These are phyloP conservation scores for Dipteronia dyeriana DNA, from an alignment of 345 rosid species.

Conservation along the genomic window DNA sequence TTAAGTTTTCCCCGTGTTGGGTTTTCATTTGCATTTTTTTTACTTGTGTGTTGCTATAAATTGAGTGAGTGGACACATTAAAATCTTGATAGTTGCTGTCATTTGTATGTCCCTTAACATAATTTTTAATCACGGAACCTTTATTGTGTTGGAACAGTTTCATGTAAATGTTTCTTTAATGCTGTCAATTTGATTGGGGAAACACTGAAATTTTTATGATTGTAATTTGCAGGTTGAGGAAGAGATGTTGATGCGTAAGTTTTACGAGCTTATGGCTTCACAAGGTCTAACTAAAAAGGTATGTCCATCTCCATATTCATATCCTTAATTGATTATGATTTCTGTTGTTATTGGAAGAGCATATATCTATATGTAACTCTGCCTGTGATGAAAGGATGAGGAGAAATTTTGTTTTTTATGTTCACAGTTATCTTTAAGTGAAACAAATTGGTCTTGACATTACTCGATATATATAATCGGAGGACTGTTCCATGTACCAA, in stretches of 20 bases:
- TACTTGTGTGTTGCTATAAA: not conserved
- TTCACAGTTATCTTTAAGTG: not conserved
- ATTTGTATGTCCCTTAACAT: not conserved
- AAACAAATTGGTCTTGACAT: not conserved
- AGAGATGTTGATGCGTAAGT: slow-evolving; percentile 77
- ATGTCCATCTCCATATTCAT: slow-evolving; percentile 2
- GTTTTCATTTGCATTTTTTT: not conserved
- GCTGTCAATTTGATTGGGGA: not conserved
- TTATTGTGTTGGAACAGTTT: not conserved
- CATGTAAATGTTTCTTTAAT: not conserved
- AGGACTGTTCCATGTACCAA: not conserved
- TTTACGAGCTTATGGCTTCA: slow-evolving; percentile 52
- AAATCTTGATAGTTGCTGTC: not conserved
- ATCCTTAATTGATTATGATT: not conserved
- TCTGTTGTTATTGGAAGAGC: not conserved
- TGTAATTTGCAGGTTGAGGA: slow-evolving; percentile 64
- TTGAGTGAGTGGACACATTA: not conserved
- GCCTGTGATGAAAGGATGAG: not conserved
- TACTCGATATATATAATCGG: too few relatives aligned
- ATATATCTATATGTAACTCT: not conserved
- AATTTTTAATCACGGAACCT: not conserved
- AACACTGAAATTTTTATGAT: not conserved
- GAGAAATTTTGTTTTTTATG: not conserved
- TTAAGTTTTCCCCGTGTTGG: not conserved
- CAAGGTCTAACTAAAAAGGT: slow-evolving; percentile 53